Evolutionary conservation across 352 stramenopile genomes (phyloP), one percentile per base, ranked within the genome.

Genomic region (Phytophthora capsici): DNA sequence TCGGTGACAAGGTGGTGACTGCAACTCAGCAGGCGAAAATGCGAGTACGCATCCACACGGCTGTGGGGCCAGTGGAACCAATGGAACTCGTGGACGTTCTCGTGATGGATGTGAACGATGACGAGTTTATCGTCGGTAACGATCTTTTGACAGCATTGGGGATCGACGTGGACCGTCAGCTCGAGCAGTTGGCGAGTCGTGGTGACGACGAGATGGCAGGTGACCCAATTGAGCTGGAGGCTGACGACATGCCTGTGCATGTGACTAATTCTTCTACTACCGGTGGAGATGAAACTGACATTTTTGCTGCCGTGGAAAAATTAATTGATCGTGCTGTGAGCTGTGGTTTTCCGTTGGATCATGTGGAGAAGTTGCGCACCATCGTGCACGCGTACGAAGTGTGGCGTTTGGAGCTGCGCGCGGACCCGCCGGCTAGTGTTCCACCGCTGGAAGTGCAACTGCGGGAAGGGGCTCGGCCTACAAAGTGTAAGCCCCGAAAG

Each of bases 81-180:
- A 46, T 46, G 38, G 7, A 46, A 23, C 19, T 17, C 16, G 37
- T 64, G 8, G 36, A 58, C 25, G 38, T 47, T 1, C 7, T 57
- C 0, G 22, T 58, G n/a, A n/a, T n/a, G n/a, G n/a, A n/a, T 1
- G 40, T 58, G n/a, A 25, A 46, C 6, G 48, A 62, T 10, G 40
- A 56, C 13, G 61, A 69, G 14, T 60, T 67, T 34, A 59, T 67
- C 46, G 20, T 67, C 19, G 61, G 53, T 20, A 43, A 52, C 17
- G 61, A 69, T 19, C 23, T 63, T 3, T 14, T 69, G 8, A 34
- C 13, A 0, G 3, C 52, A 10, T 16, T 69, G 6, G 61, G 61
- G 1, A 63, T 69, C 22, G 52, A 69, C 16, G 46, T 69, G 2
- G 20, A 63, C 20, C 45, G 47, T 1, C 53, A 69, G 19, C 46